Percentiles rank a stretch among this genome's conserved stretches.
Evolutionary conservation across 495 filamentous ascomycete species (phyloP).

Genomic region (Filosporella fistucella): DNA sequence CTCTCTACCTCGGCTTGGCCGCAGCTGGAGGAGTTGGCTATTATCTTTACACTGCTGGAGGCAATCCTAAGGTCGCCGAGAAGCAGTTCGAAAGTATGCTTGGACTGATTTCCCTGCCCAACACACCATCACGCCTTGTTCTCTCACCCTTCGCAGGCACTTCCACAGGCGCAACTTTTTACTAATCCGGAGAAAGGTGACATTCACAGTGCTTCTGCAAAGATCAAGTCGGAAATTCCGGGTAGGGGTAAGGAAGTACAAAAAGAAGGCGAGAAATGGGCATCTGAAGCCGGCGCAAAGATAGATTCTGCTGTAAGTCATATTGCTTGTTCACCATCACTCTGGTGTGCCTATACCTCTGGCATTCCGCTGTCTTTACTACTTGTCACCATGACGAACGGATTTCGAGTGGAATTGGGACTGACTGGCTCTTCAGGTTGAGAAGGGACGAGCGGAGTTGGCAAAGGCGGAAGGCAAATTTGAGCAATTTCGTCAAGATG

Average conservation of each 20-base stretch:
- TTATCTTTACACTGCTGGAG: constrained; percentile 88
- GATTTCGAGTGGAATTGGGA: no score
- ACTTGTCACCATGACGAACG: background rate
- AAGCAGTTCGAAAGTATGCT: constrained; percentile 77
- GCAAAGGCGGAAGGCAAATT: constrained; percentile 49
- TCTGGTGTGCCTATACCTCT: constrained; percentile 1
- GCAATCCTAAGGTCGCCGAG: constrained; percentile 73
- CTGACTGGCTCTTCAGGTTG: constrained; percentile 42
- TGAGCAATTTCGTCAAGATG: constrained; percentile 54
- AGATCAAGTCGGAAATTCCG: constrained; percentile 59
- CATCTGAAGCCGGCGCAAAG: constrained; percentile 45
- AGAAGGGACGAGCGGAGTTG: constrained; percentile 55
- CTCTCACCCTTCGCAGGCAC: background rate
- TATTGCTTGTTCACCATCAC: background rate
- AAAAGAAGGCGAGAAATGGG: constrained; percentile 45
- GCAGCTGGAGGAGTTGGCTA: constrained; percentile 72
- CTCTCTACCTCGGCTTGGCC: constrained; percentile 54
- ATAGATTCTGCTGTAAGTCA: constrained; percentile 51
- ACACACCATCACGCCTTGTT: no score
- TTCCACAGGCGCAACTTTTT: background rate
- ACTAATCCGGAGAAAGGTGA: constrained; percentile 46
- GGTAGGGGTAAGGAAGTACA: constrained; percentile 44
- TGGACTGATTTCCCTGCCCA: no score
- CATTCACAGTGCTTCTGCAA: constrained; percentile 55
- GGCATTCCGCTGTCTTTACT: constrained; percentile 5